Conservation (phyloP, 352 stramenopile species). For the Pythium chondricola region DNA sequence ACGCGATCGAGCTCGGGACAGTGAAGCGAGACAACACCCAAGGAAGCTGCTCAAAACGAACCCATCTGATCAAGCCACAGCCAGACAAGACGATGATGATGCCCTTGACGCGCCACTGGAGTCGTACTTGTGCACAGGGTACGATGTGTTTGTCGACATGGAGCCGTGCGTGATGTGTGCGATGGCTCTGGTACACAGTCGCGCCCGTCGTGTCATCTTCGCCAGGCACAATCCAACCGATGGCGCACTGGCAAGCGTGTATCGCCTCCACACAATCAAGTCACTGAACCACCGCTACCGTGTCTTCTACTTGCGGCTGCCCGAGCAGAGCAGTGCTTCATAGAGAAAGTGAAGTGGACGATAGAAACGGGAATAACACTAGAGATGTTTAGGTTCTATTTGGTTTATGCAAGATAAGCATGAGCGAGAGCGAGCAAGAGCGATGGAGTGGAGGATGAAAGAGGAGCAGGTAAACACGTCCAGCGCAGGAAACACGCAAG, state of each 20-base stretch:
- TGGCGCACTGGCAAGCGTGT: constrained; percentile 55
- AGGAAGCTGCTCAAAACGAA: constrained; percentile 4
- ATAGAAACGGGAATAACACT: not conserved
- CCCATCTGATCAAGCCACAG: not conserved
- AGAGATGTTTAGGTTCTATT: not conserved
- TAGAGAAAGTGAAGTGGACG: not conserved
- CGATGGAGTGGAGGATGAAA: too few species aligned
- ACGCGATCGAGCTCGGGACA: constrained; percentile 41
- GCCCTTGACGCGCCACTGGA: constrained; percentile 14
- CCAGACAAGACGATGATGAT: not conserved
- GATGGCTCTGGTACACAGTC: constrained; percentile 87
- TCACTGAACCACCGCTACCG: constrained; percentile 88
- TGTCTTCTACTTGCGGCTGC: constrained; percentile 50
- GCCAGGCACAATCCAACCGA: constrained; percentile 35
- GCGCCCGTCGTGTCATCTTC: constrained; percentile 77
- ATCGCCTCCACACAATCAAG: constrained; percentile 75
- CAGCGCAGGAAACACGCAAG: too few species aligned
- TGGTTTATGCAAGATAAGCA: constrained; percentile 4
- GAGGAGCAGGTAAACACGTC: too few species aligned
- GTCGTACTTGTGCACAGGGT: constrained; percentile 86
- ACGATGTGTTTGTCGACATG: constrained; percentile 79
- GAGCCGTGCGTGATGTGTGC: constrained; percentile 88
- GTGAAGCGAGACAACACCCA: constrained; percentile 11
- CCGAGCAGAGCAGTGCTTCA: not conserved
- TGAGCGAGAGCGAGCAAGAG: too few species aligned